A percentile compares a stretch with the other conserved stretches of the same genome.
Conservation (phyloP, 352 stramenopile species). For the Phytophthora aleatoria region DNA sequence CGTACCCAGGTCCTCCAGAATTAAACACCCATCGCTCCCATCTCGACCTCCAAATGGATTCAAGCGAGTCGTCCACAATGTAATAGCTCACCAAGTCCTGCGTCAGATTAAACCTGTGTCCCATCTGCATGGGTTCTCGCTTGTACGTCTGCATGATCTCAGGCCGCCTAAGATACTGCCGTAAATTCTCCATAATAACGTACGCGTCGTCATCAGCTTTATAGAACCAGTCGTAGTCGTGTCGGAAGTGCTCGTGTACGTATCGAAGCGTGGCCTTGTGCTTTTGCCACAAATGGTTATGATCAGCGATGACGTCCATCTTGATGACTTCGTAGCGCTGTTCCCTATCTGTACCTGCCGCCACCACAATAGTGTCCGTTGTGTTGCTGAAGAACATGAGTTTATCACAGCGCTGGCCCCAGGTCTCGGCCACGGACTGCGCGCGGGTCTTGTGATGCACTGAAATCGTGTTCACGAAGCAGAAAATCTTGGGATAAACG, state of each 20-base stretch:
- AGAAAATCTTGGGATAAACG: constrained; percentile 66
- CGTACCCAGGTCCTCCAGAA: constrained; percentile 74
- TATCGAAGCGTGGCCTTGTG: constrained; percentile 78
- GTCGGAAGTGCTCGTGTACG: constrained; percentile 69
- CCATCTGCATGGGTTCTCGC: constrained; percentile 76
- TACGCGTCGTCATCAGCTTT: constrained; percentile 86
- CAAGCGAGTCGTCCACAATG: constrained; percentile 66
- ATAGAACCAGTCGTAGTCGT: constrained; percentile 89
- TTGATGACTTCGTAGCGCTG: constrained; percentile 59
- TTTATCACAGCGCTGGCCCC: constrained; percentile 79
- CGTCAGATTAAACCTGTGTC: constrained; percentile 80
- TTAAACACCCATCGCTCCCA: constrained; percentile 85
- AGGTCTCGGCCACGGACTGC: constrained; percentile 76
- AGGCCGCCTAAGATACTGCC: constrained; percentile 57
- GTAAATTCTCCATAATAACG: constrained; percentile 82
- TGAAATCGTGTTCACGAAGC: constrained; percentile 86
- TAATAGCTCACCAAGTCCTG: constrained; percentile 78
- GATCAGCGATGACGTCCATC: constrained; percentile 71
- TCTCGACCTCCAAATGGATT: constrained; percentile 53
- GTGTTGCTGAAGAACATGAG: constrained; percentile 87
- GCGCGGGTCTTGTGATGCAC: constrained; percentile 63
- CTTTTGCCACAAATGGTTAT: constrained; percentile 88
- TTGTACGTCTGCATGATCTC: constrained; percentile 67
- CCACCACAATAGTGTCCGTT: constrained; percentile 53
- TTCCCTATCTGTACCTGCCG: constrained; percentile 22